Base-by-base conservation (phyloP, 2,329 filamentous ascomycete species). In the Trichoderma sp. region DNA sequence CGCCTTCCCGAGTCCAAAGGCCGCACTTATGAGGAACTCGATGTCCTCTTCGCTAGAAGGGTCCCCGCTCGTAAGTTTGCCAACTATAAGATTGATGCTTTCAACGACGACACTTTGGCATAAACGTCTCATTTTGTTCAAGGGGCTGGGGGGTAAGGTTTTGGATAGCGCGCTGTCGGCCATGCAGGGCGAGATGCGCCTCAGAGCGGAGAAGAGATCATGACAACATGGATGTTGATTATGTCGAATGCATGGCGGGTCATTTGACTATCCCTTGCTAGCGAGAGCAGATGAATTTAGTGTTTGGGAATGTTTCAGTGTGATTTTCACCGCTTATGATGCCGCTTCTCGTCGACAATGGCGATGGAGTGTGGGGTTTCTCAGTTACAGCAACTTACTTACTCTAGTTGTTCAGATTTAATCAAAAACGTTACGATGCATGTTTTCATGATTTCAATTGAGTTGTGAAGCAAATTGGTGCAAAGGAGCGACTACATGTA, bases 1-100 rank as follows among this genome's bases (percentile, higher is more conserved):
- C 82, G 82, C 64, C 76, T 86, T 2, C 85, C 85, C 5, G 86
- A 88, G 71, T 85, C 86, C 0, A 84, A 83, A 67, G 84, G 79
- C 6, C 76, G 81, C 15, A 81, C 80, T 1, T 83, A 82, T 69
- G 81, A 80, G 4, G 80, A 83, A 70, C 67, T 79, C 48, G 77
- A 79, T 58, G 32, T 76, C 60, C 73, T 78, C 5, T 79, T 78
- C 56, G 76, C 77, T 59, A 68, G 73, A 57, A 67, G 68, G 13
- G 72, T 79, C 7, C 50, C 76, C 7, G 76, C 77, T 22, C 74
- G 76, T 64, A 74, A 75, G 52, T 79, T 78, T 66, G 73, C 77
- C 13, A 63, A 70, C 74, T 66, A 66, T 17, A 58, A 58, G 39
- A 57, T 66, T 13, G 64, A 66, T 15, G 53, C 64, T 10, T 66